Evolutionary conservation across 1,284 basidiomycete genomes (phyloP).

Genomic region (Clitocybe nebularis): DNA sequence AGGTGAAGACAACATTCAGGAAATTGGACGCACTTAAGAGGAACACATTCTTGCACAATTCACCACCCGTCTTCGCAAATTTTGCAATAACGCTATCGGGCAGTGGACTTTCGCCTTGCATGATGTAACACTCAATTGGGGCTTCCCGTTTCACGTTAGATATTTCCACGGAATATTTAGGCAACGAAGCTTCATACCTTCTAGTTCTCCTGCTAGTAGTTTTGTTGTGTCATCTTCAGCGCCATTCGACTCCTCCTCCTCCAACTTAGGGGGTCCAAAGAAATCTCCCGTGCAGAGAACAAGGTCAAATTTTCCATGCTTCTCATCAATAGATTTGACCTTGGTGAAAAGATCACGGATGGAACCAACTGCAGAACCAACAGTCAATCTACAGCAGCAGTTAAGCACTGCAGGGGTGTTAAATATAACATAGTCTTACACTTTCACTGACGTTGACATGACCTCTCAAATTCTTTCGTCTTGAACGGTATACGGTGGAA

Average conservation of each 20-base stretch:
- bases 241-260: constrained; percentile 25
- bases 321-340: constrained; percentile 82
- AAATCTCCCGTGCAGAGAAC: constrained; percentile 89
- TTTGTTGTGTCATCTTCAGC: constrained; percentile 49
- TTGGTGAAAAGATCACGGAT: constrained; percentile 77
- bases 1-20: not conserved
- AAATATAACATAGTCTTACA: constrained; percentile 28
- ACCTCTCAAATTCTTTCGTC: too few relatives aligned
- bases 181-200: constrained; percentile 41
- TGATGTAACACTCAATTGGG: constrained; percentile 90
- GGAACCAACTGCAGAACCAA: constrained; percentile 82
- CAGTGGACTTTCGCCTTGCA: constrained; percentile 76
- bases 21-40: constrained; percentile 64
- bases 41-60: constrained; percentile 79
- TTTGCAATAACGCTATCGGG: constrained; percentile 71
- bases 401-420: not conserved
- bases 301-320: constrained; percentile 93
- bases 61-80: constrained; percentile 70
- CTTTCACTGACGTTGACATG: constrained; percentile 32
- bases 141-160: constrained; percentile 38
- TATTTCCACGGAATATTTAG: not conserved
- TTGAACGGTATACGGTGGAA: too few relatives aligned
- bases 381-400: constrained; percentile 63
- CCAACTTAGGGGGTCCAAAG: constrained; percentile 63
- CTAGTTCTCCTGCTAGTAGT: constrained; percentile 62